phyloP scores from a whole-genome alignment of 2,329 filamentous ascomycete species.

The Ascocoryne sarcoides region DNA sequence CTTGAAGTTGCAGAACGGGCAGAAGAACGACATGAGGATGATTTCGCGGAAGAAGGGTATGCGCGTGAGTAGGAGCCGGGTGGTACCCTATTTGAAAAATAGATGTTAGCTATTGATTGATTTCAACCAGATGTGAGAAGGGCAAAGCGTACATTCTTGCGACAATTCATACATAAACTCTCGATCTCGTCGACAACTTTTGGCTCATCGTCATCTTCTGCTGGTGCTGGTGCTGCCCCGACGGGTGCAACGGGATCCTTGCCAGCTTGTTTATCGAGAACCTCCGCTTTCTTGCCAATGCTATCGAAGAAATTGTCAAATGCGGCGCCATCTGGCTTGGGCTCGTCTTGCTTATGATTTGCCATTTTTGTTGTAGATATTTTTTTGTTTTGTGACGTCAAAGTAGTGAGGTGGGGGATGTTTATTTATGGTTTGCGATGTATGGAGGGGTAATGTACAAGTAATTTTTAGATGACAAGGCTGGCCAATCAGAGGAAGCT shows the following conservation, averaged over 20 bases:
- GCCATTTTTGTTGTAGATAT: slow-evolving; percentile 33
- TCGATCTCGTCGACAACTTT: slow-evolving; percentile 60
- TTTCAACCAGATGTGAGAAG: neutral
- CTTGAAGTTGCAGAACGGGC: slow-evolving; percentile 77
- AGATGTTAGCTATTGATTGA: neutral
- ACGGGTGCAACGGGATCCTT: neutral
- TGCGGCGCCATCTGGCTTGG: slow-evolving; percentile 32
- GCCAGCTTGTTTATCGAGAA: slow-evolving; percentile 32
- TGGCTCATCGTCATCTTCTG: slow-evolving; percentile 35
- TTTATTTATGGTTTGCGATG: neutral
- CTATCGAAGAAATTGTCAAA: slow-evolving; percentile 52
- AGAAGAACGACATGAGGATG: slow-evolving; percentile 93
- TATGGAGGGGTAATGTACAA: neutral
- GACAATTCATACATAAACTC: slow-evolving; percentile 81
- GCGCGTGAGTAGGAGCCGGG: slow-evolving; percentile 76
- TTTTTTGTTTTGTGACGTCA: neutral
- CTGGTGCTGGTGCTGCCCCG: neutral
- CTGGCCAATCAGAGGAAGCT: neutral
- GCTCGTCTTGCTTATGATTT: slow-evolving; percentile 32
- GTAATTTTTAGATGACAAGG: neutral
- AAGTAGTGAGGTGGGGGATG: neutral
- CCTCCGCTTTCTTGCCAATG: slow-evolving; percentile 52
- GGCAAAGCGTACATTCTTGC: slow-evolving; percentile 53
- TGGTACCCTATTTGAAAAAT: slow-evolving; percentile 56
- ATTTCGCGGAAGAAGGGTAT: slow-evolving; percentile 98